Evolutionary conservation across 1,139 yeast species (phyloP), one percentile per base, ranked within the genome.

Genomic region (Hyphopichia pseudoburtonii): DNA sequence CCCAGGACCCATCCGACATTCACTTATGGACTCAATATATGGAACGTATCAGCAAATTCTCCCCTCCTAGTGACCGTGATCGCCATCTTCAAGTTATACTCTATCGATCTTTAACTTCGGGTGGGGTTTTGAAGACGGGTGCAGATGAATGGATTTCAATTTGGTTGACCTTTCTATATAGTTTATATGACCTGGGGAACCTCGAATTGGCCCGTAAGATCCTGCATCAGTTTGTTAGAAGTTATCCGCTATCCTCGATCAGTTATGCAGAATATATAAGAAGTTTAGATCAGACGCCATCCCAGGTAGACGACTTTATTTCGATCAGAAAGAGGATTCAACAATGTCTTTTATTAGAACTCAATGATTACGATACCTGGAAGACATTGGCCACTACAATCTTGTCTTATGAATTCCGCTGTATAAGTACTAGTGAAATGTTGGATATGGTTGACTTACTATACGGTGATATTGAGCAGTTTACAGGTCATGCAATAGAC

Each of bases 21-120:
- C 39, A 50, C 2, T 32, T 49, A 9, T 71, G 76, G 75, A 45
- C 54, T 7, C 50, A 54, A 5, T 67, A 72, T 36, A 44, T 73
- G 34, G 49, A 53, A 5, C 52, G 49, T 27, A 59, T 65, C 2
- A 52, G 46, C 19, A 46, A 52, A 33, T 65, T 55, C 35, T 39
- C 52, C 3, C 29, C 31, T 18, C 35, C 30, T 2, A 45, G 46
- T 9, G n/a, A 15, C 3, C n/a, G 25, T 11, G n/a, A 42, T 17
- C 41, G 35, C 11, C 47, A 50, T 21, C 35, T 56, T 4, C 26
- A 50, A 6, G 35, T 53, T 2, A 40, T 59, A n/a, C 60, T 62
- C 37, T 50, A 52, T 32, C 32, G 68, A 33, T 48, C 63, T 2
- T 40, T 54, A 5, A 36, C 38, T 21, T 33, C 32, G 9, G 45